Conservation (phyloP, 768 basidiomycete species). For the Suillus occidentalis region DNA sequence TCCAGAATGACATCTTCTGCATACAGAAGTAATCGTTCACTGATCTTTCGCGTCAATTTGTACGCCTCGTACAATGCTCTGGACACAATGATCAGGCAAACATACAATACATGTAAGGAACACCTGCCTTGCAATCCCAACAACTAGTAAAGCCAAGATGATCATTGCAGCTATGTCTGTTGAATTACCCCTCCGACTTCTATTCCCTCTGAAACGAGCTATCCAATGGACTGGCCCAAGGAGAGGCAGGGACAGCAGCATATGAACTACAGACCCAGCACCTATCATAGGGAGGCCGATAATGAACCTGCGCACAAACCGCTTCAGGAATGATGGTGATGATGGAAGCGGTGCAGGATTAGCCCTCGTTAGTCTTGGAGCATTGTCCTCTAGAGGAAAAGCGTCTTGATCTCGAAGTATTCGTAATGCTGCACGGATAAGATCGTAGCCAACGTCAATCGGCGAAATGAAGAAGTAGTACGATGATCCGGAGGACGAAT, state of each 20-base stretch:
- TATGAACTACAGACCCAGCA: slow-evolving; percentile 71
- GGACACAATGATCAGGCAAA: slow-evolving; percentile 14
- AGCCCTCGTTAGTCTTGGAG: slow-evolving; percentile 9
- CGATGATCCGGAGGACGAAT: slow-evolving; percentile 34
- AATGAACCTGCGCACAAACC: slow-evolving; percentile 69
- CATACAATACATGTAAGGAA: slow-evolving; percentile 5
- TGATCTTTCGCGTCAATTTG: slow-evolving; percentile 54
- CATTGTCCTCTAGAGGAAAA: slow-evolving; percentile 30
- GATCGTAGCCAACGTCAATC: slow-evolving; percentile 55
- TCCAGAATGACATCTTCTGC: slow-evolving; percentile 84
- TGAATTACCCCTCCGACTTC: slow-evolving; percentile 50
- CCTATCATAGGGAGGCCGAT: slow-evolving; percentile 78
- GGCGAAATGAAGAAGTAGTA: slow-evolving; percentile 52
- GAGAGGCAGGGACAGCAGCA: slow-evolving; percentile 63
- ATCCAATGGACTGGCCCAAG: slow-evolving; percentile 71
- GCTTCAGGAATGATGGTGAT: slow-evolving; percentile 49
- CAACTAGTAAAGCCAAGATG: slow-evolving; percentile 56
- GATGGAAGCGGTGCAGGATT: slow-evolving; percentile 21
- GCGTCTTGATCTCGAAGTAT: slow-evolving; percentile 60
- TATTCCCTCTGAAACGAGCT: slow-evolving; percentile 61
- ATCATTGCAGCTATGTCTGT: slow-evolving; percentile 68
- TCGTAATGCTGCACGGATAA: slow-evolving; percentile 62
- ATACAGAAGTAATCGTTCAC: slow-evolving; percentile 61
- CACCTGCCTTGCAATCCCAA: slow-evolving; percentile 63
- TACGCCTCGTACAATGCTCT: slow-evolving; percentile 78